phyloP scores from a whole-genome alignment of 805 yeast species.

The Candida montana region DNA sequence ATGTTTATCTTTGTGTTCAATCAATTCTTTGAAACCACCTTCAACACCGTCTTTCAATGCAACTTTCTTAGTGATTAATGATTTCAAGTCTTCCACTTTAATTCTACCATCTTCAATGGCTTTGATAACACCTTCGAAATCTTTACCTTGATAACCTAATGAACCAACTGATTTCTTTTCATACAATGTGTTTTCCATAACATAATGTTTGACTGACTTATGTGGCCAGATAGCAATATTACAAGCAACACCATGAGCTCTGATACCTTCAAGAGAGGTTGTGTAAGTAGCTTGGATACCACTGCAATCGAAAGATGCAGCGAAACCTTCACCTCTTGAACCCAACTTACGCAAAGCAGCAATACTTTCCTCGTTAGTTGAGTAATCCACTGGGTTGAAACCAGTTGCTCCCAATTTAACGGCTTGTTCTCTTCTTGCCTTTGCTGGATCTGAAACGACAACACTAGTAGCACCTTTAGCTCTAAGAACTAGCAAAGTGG shows the following conservation, averaged over 20 bases:
- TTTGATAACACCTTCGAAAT: conserved; percentile 38
- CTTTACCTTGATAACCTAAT: conserved; percentile 38
- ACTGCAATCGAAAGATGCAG: conserved; percentile 48
- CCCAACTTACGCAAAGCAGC: conserved; percentile 30
- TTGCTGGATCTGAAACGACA: conserved; percentile 59
- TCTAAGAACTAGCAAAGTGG: conserved; percentile 46
- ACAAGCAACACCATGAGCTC: conserved; percentile 39
- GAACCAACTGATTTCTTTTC: conserved; percentile 43
- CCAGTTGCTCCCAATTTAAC: conserved; percentile 40
- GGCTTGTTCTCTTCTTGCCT: conserved; percentile 57
- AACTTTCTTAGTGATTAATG: conserved; percentile 36
- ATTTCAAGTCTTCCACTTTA: conserved; percentile 29
- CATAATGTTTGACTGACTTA: conserved; percentile 36
- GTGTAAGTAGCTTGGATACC: conserved; percentile 43
- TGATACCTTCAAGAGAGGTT: conserved; percentile 34
- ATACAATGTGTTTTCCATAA: conserved; percentile 39
- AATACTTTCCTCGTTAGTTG: conserved; percentile 24
- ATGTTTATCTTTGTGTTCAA: conserved; percentile 38
- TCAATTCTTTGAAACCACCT: conserved; percentile 37
- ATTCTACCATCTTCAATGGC: conserved; percentile 36
- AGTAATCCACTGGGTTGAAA: conserved; percentile 36
- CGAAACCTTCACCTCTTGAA: conserved; percentile 41
- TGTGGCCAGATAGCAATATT: conserved; percentile 48
- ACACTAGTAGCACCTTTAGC: conserved; percentile 43
- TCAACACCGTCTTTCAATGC: conserved; percentile 35